Base-by-base conservation (phyloP, 1,284 basidiomycete genomes). In the Anthracocystis setariae region DNA sequence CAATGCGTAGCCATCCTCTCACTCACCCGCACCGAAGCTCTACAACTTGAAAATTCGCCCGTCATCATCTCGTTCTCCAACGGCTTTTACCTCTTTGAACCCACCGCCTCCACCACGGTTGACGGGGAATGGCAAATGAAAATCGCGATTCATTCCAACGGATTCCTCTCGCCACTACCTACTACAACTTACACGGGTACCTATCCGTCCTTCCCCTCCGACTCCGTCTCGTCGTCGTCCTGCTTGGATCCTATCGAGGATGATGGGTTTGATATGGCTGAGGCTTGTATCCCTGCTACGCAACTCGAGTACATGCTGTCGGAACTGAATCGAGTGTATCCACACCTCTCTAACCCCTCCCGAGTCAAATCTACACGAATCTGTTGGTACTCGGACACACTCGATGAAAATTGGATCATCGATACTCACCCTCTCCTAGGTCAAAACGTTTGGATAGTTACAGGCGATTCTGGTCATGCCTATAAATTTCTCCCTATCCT, bases 1-100 rank as follows among this genome's bases (percentile, higher is more conserved):
- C 93, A 96, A 84, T 88, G 87, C 62, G 84, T 94, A 23, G 90
- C 88, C 1, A 90, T 88, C 74, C 85, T 96, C 35, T 89, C 92
- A 74, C 87, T 96, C 17, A 88, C 87, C 0, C 82, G 86, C 17
- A 88, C 91, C 75, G 92, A 94, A 81, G 88, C 86, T 0, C 84
- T n/a, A 86, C 13, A 65, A 74, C 3, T 93, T 93, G 82, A 84
- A 85, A 40, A 80, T 86, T 7, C 86, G 86, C 50, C 92, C 92
- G 90, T 94, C 5, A 85, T 92, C 24, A 81, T 93, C 56, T 87
- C 92, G 82, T 90, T 90, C 59, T 43, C 63, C 27, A 74, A 79
- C 35, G 85, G 58, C 74, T 78, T 82, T 73, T 86, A 86, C 81
- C 63, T 83, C 52, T 86, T 86, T 81, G 85, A 85, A 18, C 92